phyloP scores from a whole-genome alignment of 2,329 filamentous ascomycete species.

The Aspergillus persii region DNA sequence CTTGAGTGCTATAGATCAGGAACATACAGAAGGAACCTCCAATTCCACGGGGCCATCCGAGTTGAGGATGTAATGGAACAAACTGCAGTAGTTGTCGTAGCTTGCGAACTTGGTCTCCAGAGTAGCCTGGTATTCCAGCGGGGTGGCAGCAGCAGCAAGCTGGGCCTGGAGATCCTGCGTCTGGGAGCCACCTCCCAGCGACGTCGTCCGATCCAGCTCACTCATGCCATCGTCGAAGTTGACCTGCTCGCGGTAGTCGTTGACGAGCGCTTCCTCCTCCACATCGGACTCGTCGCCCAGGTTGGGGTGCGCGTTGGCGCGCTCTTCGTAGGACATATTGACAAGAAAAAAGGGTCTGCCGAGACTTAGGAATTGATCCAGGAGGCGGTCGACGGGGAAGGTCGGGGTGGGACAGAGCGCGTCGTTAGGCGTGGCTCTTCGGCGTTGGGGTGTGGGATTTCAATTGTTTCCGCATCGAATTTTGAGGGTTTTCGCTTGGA shows the following conservation, averaged over 20 bases:
- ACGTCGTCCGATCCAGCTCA: constrained; percentile 73
- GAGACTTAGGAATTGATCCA: constrained; percentile 12
- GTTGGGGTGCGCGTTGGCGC: constrained; percentile 41
- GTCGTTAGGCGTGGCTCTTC: constrained; percentile 23
- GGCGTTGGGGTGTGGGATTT: constrained; percentile 40
- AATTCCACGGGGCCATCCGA: constrained; percentile 98
- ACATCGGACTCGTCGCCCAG: constrained; percentile 82
- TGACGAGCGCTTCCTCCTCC: constrained; percentile 92
- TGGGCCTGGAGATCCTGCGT: constrained; percentile 91
- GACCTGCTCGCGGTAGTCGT: constrained; percentile 94
- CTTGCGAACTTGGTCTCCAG: constrained; percentile 97
- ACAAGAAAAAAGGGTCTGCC: constrained; percentile 17
- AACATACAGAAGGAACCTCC: constrained; percentile 88
- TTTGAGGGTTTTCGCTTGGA: constrained; percentile 48
- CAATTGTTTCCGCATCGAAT: constrained; percentile 35
- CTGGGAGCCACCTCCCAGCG: constrained; percentile 68
- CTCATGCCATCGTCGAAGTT: constrained; percentile 86
- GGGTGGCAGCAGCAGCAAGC: constrained; percentile 86
- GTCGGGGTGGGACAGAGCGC: constrained; percentile 19
- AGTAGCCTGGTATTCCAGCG: constrained; percentile 91
- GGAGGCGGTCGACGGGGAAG: constrained; percentile 19
- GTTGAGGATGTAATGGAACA: constrained; percentile 99
- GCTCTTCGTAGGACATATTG: constrained; percentile 48
- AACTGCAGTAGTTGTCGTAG: constrained; percentile 98
- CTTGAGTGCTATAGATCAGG: background rate